Evolutionary conservation across 129 eudicot genomes (phyloP).

Genomic region (Solidago caesia): DNA sequence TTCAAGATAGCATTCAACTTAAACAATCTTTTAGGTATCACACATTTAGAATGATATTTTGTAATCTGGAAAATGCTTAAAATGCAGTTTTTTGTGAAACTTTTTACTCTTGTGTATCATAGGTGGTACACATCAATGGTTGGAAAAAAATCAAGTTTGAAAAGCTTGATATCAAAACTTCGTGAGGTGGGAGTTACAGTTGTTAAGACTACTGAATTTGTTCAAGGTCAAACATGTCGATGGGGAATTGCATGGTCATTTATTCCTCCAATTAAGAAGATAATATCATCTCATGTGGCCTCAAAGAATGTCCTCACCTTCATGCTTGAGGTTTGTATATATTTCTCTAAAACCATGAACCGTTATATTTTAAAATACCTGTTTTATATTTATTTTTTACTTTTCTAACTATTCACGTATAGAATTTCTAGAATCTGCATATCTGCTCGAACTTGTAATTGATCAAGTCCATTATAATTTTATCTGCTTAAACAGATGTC

Average conservation of each 20-base stretch:
- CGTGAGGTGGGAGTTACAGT: constrained; percentile 71
- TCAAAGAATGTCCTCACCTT: constrained; percentile 53
- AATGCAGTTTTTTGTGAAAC: too few species aligned
- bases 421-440: constrained; percentile 6
- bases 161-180: constrained; percentile 57
- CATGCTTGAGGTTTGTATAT: constrained; percentile 69
- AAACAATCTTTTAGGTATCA: constrained; percentile 67
- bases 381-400: neutral
- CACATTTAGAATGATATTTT: neutral
- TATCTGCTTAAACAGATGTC: neutral
- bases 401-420: neutral
- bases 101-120: neutral
- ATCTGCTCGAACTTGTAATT: neutral
- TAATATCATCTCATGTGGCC: constrained; percentile 43
- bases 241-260: constrained; percentile 99
- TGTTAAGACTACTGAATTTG: constrained; percentile 93
- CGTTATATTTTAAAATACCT: neutral
- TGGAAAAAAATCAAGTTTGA: constrained; percentile 80
- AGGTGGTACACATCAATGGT: constrained; percentile 99
- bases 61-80: neutral
- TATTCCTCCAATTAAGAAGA: constrained; percentile 61
- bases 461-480: neutral
- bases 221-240: constrained; percentile 90
- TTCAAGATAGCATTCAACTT: constrained; percentile 69
- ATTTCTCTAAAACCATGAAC: neutral